Percentiles rank a stretch among this genome's conserved stretches.
phyloP scores from a whole-genome alignment of 192 early-diverging fungal genomes.

The Spizellomyces sp. region DNA sequence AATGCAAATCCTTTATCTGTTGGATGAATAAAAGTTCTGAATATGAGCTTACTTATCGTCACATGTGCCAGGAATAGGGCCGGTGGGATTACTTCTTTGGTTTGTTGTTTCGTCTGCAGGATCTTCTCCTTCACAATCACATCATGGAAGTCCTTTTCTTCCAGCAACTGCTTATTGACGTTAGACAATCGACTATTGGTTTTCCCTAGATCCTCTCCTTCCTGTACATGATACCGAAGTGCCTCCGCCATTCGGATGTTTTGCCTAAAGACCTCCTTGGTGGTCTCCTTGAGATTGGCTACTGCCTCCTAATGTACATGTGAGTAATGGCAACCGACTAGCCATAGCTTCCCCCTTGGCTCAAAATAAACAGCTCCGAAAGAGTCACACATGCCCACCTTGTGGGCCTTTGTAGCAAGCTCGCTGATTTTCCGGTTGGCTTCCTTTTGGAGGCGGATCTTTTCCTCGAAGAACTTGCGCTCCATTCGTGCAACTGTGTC shows the following conservation, averaged over 20 bases:
- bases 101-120: conserved; percentile 55
- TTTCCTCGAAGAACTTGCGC: conserved; percentile 70
- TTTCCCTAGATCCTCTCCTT: conserved; percentile 57
- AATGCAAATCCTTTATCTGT: conserved; percentile 58
- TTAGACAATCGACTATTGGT: conserved; percentile 39
- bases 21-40: background rate
- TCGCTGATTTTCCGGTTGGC: conserved; percentile 64
- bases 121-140: conserved; percentile 70
- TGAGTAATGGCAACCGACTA: background rate
- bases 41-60: background rate
- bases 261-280: conserved; percentile 66
- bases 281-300: conserved; percentile 57
- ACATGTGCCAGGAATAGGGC: background rate
- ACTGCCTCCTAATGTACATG: conserved; percentile 56
- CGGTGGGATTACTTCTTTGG: conserved; percentile 41
- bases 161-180: conserved; percentile 47
- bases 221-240: conserved; percentile 57
- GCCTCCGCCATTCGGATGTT: conserved; percentile 65
- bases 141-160: conserved; percentile 64
- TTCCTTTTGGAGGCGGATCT: conserved; percentile 66
- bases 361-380: background rate
- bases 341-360: background rate
- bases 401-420: conserved; percentile 63
- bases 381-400: conserved; percentile 27
- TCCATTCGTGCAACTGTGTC: conserved; percentile 61